Evolutionary conservation across 2,329 filamentous ascomycete genomes (phyloP), one percentile per base, ranked within the genome.

Genomic region (Mariannaea sp.): DNA sequence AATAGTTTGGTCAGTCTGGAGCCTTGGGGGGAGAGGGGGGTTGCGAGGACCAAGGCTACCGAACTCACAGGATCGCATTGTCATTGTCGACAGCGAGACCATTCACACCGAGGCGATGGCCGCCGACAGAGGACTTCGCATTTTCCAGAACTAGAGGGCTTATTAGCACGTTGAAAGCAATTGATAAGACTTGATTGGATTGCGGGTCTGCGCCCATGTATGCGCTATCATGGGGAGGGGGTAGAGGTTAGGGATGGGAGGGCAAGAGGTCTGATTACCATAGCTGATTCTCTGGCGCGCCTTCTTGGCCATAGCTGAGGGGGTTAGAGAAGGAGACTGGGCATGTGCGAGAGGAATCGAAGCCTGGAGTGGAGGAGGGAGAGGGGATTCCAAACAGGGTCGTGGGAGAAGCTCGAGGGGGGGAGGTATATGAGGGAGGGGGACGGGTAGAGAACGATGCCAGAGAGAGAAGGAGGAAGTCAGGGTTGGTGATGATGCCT

Each of bases 21-120:
- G 50, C 20, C 30, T 52, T 39, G 41, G 43, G 38, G 35, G 38
- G 50, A 43, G n/a, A 3, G 55, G 44, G 56, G 9, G 35, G 38
- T 5, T 55, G 43, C 56, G 9, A 30, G 38, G 51, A 24, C 22
- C 44, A 24, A 32, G 36, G 14, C 13, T 30, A 35, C 33, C 12
- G 36, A 30, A 68, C 88, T 80, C 80, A 97, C 92, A 99, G 81
- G 57, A 96, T 92, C 50, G 88, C 89, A 72, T 89, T 89, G 62
- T 87, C 81, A 57, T 81, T 79, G 74, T 97, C 94, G 60, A 97
- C 87, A 46, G 91, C 91, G 56, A 99, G 84, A 58, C 93, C 92
- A 79, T 97, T 97, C 65, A 99, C 91, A 60, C 94, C 94, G 51
- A 97, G 85, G 65, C 92, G 83, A 78, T 99, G 94, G 53, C 93